Evolutionary conservation across 768 basidiomycete species (phyloP).

Genomic region (Naganishia onofrii): DNA sequence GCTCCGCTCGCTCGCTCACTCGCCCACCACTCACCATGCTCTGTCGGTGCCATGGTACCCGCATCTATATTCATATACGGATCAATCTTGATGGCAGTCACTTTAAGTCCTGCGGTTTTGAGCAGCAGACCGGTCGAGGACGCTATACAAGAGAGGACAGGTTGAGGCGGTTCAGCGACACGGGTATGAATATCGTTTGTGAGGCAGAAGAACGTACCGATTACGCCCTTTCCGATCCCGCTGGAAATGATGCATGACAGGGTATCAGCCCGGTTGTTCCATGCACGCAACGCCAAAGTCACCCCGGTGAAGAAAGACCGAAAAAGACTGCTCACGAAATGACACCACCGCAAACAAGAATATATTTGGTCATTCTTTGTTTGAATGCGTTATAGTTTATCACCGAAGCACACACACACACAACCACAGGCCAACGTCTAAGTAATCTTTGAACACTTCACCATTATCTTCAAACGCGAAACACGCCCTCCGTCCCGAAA

Average conservation of each 20-base stretch:
- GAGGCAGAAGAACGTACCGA: constrained; percentile 61
- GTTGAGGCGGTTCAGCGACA: neutral
- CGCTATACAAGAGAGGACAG: constrained; percentile 57
- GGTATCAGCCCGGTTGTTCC: neutral
- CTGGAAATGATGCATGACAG: constrained; percentile 45
- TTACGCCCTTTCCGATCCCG: constrained; percentile 98
- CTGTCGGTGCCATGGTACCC: constrained; percentile 96
- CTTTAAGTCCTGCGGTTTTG: constrained; percentile 91
- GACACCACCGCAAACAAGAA: constrained; percentile 92
- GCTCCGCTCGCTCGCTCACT: too few relatives aligned
- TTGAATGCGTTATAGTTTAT: too few relatives aligned
- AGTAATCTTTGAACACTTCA: too few relatives aligned
- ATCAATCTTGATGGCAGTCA: constrained; percentile 99
- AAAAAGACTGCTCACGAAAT: constrained; percentile 60
- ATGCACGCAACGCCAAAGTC: too few relatives aligned
- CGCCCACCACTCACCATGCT: constrained; percentile 61
- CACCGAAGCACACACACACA: too few relatives aligned
- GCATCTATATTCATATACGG: constrained; percentile 99
- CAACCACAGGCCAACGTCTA: too few relatives aligned
- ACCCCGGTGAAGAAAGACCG: too few relatives aligned
- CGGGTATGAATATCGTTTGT: neutral
- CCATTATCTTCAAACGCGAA: too few relatives aligned
- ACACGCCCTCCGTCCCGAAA: neutral
- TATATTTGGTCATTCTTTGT: constrained; percentile 86
- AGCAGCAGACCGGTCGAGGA: constrained; percentile 93